phyloP scores from a whole-genome alignment of 345 rosid species.

The Cardamine resedifolia region DNA sequence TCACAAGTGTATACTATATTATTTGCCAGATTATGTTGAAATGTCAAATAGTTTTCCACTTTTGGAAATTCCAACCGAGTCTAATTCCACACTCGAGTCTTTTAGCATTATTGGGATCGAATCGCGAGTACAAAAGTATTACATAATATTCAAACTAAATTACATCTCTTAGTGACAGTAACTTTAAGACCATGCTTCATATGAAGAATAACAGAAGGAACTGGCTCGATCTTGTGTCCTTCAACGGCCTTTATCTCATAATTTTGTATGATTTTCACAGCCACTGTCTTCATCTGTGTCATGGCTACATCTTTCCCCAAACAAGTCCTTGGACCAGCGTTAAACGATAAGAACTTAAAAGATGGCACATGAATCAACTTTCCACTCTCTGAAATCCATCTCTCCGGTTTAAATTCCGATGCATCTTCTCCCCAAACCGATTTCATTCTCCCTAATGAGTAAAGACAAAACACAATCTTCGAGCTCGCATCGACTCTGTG shows the following conservation, averaged over 20 bases:
- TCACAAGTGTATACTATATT: no score
- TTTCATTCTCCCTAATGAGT: slow-evolving; percentile 39
- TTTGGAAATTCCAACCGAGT: no score
- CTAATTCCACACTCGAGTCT: no score
- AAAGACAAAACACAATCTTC: slow-evolving; percentile 31
- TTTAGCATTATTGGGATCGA: no score
- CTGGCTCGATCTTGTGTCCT: slow-evolving; percentile 33
- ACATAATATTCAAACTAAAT: background rate
- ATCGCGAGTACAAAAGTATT: background rate
- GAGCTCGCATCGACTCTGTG: slow-evolving; percentile 27
- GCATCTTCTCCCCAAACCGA: slow-evolving; percentile 37
- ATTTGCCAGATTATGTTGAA: no score
- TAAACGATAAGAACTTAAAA: slow-evolving; percentile 37
- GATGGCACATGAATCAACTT: slow-evolving; percentile 22
- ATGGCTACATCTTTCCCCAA: slow-evolving; percentile 37
- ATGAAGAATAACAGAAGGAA: slow-evolving; percentile 31
- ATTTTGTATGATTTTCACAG: slow-evolving; percentile 19
- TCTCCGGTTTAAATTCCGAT: slow-evolving; percentile 23
- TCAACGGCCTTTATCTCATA: slow-evolving; percentile 31
- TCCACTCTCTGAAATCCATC: slow-evolving; percentile 39
- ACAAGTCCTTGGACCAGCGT: slow-evolving; percentile 41
- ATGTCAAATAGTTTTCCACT: no score
- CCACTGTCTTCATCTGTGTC: slow-evolving; percentile 36
- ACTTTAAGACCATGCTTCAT: slow-evolving; percentile 36
- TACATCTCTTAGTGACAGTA: slow-evolving; percentile 11